Evolutionary conservation across 331 rosid genomes (phyloP).

Genomic region (Dryas integrifolia): DNA sequence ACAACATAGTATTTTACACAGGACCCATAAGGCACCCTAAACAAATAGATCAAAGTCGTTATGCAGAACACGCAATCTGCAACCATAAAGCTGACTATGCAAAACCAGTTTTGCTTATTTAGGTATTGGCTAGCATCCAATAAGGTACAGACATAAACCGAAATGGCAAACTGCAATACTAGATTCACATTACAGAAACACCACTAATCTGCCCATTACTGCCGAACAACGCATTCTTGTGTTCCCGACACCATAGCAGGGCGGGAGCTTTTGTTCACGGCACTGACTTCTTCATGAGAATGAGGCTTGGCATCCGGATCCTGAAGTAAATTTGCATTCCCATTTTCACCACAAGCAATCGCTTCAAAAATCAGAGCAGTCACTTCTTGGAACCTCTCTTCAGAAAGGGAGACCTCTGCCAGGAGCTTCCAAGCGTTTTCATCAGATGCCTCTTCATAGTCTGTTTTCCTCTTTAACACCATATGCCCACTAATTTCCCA

Average conservation of each 20-base stretch:
- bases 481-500: conserved; percentile 99
- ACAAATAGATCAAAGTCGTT: conserved; percentile 6
- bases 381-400: conserved; percentile 89
- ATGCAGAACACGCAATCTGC: conserved; percentile 18
- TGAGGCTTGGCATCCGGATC: conserved; percentile 24
- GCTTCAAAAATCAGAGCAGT: conserved; percentile 68
- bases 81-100: conserved; percentile 14
- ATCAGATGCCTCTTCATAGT: conserved; percentile 86
- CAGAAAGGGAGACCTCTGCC: conserved; percentile 93
- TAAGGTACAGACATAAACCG: conserved; percentile 29
- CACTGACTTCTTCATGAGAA: conserved; percentile 31
- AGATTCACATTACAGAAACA: conserved; percentile 16
- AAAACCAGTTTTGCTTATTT: conserved; percentile 40
- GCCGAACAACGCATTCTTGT: conserved; percentile 67
- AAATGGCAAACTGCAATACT: conserved; percentile 23
- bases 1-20: conserved; percentile 29
- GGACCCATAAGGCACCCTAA: conserved; percentile 14
- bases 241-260: conserved; percentile 45
- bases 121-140: conserved; percentile 31
- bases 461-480: conserved; percentile 92
- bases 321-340: not conserved
- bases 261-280: conserved; percentile 24
- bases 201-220: conserved; percentile 35
- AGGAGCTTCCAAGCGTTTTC: conserved; percentile 96
- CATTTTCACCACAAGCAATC: conserved; percentile 35